phyloP scores from a whole-genome alignment of 2,329 filamentous ascomycete species.

The Fusarium sp. region DNA sequence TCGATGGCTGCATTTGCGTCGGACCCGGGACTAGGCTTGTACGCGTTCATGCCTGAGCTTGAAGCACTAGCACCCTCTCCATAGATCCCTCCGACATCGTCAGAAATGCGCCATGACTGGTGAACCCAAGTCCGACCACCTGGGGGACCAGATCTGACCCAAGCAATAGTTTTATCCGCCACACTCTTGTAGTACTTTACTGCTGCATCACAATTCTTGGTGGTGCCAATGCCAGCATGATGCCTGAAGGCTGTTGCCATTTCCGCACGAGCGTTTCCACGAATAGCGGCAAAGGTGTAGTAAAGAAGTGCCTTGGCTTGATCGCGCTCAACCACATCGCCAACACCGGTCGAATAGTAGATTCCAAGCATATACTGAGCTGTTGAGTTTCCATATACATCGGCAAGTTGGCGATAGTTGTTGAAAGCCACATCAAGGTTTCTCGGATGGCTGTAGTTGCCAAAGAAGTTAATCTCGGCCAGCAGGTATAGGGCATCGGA shows the following conservation, averaged over 20 bases:
- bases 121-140: constrained; percentile 81
- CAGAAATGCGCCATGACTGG: constrained; percentile 85
- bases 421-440: constrained; percentile 82
- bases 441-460: constrained; percentile 87
- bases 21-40: constrained; percentile 75
- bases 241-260: constrained; percentile 94
- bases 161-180: constrained; percentile 89
- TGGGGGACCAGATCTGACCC: constrained; percentile 88
- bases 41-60: constrained; percentile 85
- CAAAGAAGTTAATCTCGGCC: constrained; percentile 95
- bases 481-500: constrained; percentile 89
- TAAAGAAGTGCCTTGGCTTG: constrained; percentile 93
- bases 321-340: constrained; percentile 79
- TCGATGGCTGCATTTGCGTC: constrained; percentile 87
- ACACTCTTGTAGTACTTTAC: constrained; percentile 91
- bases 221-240: constrained; percentile 83
- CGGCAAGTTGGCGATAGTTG: constrained; percentile 81
- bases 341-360: constrained; percentile 94
- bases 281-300: constrained; percentile 90
- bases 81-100: constrained; percentile 91
- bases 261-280: constrained; percentile 83
- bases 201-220: constrained; percentile 85
- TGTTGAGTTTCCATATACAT: constrained; percentile 82
- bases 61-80: constrained; percentile 92
- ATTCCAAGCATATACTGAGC: constrained; percentile 96